These are phyloP conservation scores for Cerrena zonata DNA, from an alignment of 1,284 basidiomycete genomes.

Conservation along the genomic window DNA sequence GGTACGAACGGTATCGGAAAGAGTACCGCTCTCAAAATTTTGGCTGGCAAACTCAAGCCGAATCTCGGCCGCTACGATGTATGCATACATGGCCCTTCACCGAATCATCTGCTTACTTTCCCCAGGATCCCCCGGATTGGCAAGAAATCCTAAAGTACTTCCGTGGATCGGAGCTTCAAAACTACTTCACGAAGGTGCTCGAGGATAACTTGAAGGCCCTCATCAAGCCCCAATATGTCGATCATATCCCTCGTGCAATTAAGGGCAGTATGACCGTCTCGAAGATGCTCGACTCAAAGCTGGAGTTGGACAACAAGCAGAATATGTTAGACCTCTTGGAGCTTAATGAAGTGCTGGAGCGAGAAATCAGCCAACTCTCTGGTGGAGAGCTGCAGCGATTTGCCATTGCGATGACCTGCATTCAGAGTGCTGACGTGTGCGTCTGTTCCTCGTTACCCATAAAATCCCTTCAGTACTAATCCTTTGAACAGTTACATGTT, in stretches of 20 bases:
- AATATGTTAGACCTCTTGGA: constrained; percentile 80
- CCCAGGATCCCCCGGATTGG: constrained; percentile 91
- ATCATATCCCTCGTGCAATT: constrained; percentile 93
- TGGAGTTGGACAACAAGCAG: constrained; percentile 80
- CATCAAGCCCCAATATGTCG: constrained; percentile 98
- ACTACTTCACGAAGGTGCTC: constrained; percentile 97
- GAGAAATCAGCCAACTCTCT: constrained; percentile 80
- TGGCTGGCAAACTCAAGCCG: constrained; percentile 93
- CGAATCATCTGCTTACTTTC: constrained; percentile 7
- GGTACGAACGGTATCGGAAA: constrained; percentile 99
- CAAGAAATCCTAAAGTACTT: constrained; percentile 96
- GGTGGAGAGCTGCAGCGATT: constrained; percentile 96
- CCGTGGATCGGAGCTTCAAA: constrained; percentile 93
- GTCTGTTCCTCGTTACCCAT: constrained; percentile 25
- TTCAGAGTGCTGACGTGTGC: constrained; percentile 86
- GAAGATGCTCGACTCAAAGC: constrained; percentile 85
- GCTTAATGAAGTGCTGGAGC: constrained; percentile 75
- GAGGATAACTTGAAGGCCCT: constrained; percentile 96
- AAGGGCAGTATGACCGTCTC: constrained; percentile 83
- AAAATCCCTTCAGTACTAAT: background rate
- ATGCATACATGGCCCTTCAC: constrained; percentile 25
- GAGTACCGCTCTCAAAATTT: constrained; percentile 90
- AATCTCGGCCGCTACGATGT: constrained; percentile 88
- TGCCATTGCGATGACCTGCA: constrained; percentile 89
- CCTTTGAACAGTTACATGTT: constrained; percentile 76